phyloP scores from a whole-genome alignment of 805 yeast genomes.

The Wickerhamiella qilinensis region DNA sequence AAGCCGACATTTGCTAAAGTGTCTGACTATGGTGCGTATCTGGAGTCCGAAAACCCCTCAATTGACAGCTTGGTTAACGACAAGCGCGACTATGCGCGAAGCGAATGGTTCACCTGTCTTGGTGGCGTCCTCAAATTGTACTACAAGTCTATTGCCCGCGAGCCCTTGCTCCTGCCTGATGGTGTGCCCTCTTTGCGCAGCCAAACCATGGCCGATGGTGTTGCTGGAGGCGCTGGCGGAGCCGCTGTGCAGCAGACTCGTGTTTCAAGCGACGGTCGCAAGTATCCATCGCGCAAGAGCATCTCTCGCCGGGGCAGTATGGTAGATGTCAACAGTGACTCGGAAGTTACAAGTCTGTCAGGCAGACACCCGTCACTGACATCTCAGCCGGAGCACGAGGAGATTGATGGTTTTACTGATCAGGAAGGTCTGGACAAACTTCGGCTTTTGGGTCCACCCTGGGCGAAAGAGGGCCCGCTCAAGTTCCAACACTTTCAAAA shows the following conservation, averaged over 20 bases:
- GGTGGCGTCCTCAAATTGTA: conserved; percentile 4
- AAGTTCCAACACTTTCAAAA: conserved; percentile 17
- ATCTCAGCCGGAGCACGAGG: conserved; percentile 11
- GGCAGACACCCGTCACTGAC: conserved; percentile 2
- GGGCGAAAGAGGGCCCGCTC: conserved; percentile 59
- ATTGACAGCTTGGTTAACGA: conserved; percentile 9
- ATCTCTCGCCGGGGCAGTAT: conserved; percentile 17
- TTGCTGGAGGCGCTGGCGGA: neutral
- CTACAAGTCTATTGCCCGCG: conserved; percentile 5
- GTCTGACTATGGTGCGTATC: conserved; percentile 4
- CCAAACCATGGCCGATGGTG: neutral
- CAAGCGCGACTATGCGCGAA: conserved; percentile 4
- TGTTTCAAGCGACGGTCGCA: neutral
- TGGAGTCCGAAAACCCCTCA: conserved; percentile 9
- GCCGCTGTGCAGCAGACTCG: neutral
- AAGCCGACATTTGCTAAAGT: conserved; percentile 5
- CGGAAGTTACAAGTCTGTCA: conserved; percentile 1
- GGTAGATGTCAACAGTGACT: conserved; percentile 3
- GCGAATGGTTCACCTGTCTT: conserved; percentile 5
- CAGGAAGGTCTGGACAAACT: conserved; percentile 25
- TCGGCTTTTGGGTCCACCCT: conserved; percentile 59
- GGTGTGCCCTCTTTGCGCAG: neutral
- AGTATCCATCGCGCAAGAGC: neutral
- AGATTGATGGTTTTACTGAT: conserved; percentile 15
- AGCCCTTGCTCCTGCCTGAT: conserved; percentile 6